These are phyloP conservation scores for Amphicarpaea edgeworthii DNA, from an alignment of 306 rosid genomes.

Conservation along the genomic window DNA sequence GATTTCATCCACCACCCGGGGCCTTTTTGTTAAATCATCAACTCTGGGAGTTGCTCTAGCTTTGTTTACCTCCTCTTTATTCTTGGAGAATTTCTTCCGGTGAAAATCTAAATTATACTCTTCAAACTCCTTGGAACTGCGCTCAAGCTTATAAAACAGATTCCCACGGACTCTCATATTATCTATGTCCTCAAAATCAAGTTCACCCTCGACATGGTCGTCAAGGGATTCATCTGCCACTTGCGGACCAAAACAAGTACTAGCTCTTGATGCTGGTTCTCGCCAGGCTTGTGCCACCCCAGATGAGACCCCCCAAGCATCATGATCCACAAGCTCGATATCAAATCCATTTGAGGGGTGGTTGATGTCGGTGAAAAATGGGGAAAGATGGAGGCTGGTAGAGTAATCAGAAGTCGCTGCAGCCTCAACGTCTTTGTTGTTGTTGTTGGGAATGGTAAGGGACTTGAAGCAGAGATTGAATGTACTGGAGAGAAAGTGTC, in stretches of 20 bases:
- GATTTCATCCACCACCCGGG: conserved; percentile 38
- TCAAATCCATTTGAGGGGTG: conserved; percentile 52
- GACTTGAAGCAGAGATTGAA: conserved; percentile 49
- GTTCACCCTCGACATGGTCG: conserved; percentile 49
- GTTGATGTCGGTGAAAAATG: conserved; percentile 55
- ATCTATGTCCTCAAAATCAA: conserved; percentile 79
- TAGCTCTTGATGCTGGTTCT: conserved; percentile 39
- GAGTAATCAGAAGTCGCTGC: conserved; percentile 43
- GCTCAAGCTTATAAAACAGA: conserved; percentile 80
- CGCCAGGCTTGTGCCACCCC: conserved; percentile 73
- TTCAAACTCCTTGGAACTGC: conserved; percentile 82
- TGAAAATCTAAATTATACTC: conserved; percentile 83
- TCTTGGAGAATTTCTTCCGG: conserved; percentile 65
- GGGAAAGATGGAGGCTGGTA: conserved; percentile 56
- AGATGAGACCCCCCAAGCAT: conserved; percentile 75
- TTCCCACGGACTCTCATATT: conserved; percentile 73
- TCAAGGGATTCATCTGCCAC: conserved; percentile 50
- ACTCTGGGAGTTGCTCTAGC: conserved; percentile 44
- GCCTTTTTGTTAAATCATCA: conserved; percentile 32
- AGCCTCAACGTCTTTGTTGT: conserved; percentile 44
- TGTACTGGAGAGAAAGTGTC: conserved; percentile 40
- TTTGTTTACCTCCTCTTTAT: conserved; percentile 50
- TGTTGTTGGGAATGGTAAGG: conserved; percentile 40
- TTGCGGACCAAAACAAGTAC: conserved; percentile 33
- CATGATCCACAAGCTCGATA: conserved; percentile 74